Evolutionary conservation across 305 asterid species (phyloP).

Genomic region (Ajuga reptans): DNA sequence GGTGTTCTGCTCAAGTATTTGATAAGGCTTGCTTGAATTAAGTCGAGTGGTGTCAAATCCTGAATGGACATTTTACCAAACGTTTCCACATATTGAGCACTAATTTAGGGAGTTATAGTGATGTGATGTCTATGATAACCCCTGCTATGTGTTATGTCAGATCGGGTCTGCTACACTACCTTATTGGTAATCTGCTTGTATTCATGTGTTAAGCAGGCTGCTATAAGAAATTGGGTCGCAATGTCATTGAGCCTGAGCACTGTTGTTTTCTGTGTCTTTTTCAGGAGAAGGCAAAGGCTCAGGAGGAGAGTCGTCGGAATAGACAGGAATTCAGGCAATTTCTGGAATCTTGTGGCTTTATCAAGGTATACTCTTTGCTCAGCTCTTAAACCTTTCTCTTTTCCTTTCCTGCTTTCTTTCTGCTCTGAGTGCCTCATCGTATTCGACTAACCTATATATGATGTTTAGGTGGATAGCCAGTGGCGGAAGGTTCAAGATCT

Average conservation of each 20-base stretch:
- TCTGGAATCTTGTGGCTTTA: slow-evolving; percentile 72
- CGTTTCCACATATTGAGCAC: background rate
- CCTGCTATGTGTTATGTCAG: background rate
- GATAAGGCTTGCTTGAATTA: slow-evolving; percentile 6
- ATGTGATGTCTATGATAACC: background rate
- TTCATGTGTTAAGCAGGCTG: slow-evolving; percentile 10
- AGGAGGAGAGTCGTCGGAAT: slow-evolving; percentile 69
- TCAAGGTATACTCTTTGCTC: slow-evolving; percentile 50
- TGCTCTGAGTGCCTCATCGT: slow-evolving; percentile 5
- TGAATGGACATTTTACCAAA: background rate
- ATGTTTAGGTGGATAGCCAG: slow-evolving; percentile 76
- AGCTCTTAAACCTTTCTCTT: slow-evolving; percentile 3
- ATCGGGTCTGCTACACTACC: background rate
- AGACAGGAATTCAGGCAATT: slow-evolving; percentile 72
- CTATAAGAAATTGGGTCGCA: background rate
- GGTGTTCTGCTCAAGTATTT: background rate
- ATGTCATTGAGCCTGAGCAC: slow-evolving; percentile 12
- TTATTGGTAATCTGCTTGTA: background rate
- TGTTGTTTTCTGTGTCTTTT: slow-evolving; percentile 11
- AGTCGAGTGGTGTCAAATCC: background rate
- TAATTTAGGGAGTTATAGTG: background rate
- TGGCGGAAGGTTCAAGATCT: slow-evolving; percentile 97
- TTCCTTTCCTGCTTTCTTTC: slow-evolving; percentile 7
- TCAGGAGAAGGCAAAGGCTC: slow-evolving; percentile 92
- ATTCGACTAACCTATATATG: slow-evolving; percentile 3